Evolutionary conservation across 257 asterid genomes (phyloP).

Genomic region (Thymus mandschuricus): DNA sequence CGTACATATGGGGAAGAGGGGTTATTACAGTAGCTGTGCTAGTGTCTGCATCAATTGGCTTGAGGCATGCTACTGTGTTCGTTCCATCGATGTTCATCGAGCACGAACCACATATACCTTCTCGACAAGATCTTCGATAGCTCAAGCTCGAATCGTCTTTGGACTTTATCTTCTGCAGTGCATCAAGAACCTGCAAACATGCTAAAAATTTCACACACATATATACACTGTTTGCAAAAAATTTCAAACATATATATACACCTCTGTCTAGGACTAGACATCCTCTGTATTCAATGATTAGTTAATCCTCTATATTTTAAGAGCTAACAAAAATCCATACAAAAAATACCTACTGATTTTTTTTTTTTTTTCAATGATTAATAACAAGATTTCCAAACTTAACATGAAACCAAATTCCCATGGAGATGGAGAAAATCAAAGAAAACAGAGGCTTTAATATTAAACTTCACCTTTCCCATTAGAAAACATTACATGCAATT

Average conservation of each 20-base stretch:
- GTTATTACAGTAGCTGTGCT: conserved; percentile 55
- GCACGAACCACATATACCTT: conserved; percentile 85
- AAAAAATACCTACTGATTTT: not conserved
- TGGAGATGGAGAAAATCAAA: not conserved
- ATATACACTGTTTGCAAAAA: too few relatives aligned
- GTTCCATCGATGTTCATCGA: conserved; percentile 79
- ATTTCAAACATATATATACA: not conserved
- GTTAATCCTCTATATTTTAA: not conserved
- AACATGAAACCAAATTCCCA: not conserved
- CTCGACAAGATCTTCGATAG: conserved; percentile 72
- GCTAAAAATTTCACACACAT: not conserved
- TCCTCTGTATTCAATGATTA: not conserved
- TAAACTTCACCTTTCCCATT: not conserved
- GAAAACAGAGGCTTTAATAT: not conserved
- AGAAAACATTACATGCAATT: too few relatives aligned
- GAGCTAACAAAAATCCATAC: not conserved
- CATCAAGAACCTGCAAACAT: conserved; percentile 63
- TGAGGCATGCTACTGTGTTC: conserved; percentile 78
- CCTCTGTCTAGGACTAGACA: not conserved
- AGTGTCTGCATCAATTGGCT: conserved; percentile 61
- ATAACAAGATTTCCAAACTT: not conserved
- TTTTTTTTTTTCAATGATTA: not conserved
- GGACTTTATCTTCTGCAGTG: conserved; percentile 61
- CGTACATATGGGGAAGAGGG: conserved; percentile 82
- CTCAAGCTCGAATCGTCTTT: conserved; percentile 68